phyloP scores from a whole-genome alignment of 345 rosid species.

The Citrus maxima region DNA sequence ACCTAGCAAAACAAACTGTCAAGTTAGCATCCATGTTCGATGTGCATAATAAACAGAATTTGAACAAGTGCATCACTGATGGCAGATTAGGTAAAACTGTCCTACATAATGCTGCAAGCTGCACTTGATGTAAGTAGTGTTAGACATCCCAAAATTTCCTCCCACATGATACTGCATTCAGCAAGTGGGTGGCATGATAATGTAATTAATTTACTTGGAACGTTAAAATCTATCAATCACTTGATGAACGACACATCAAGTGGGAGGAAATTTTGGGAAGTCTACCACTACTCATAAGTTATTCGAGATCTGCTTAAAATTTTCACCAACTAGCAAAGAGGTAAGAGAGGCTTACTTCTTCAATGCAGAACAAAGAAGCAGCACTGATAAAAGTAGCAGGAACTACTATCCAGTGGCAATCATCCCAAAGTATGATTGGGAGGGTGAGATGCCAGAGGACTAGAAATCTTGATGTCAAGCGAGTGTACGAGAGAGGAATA shows the following conservation, averaged over 20 bases:
- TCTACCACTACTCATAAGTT: too few species aligned
- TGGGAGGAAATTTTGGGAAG: too few species aligned
- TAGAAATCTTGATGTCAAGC: conserved; percentile 89
- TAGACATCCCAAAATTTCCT: too few species aligned
- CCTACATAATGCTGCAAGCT: not conserved
- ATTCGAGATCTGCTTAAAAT: not conserved
- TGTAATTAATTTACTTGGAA: too few species aligned
- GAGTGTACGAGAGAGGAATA: conserved; percentile 91
- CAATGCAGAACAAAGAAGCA: conserved; percentile 96
- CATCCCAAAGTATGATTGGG: conserved; percentile 96
- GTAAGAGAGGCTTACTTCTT: conserved; percentile 55
- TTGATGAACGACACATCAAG: too few species aligned
- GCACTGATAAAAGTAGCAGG: conserved; percentile 96
- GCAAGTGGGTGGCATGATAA: too few species aligned
- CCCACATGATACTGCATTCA: too few species aligned
- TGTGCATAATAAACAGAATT: not conserved
- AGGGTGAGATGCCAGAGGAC: conserved; percentile 96
- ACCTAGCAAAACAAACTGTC: conserved; percentile 42
- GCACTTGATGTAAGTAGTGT: not conserved
- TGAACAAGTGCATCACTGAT: not conserved
- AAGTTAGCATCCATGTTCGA: not conserved
- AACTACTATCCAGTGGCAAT: conserved; percentile 95
- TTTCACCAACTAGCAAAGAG: not conserved
- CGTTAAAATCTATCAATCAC: too few species aligned
- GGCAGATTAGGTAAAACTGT: not conserved